Conservation (phyloP, 2,329 filamentous ascomycete species). For the Penicillium sp. region DNA sequence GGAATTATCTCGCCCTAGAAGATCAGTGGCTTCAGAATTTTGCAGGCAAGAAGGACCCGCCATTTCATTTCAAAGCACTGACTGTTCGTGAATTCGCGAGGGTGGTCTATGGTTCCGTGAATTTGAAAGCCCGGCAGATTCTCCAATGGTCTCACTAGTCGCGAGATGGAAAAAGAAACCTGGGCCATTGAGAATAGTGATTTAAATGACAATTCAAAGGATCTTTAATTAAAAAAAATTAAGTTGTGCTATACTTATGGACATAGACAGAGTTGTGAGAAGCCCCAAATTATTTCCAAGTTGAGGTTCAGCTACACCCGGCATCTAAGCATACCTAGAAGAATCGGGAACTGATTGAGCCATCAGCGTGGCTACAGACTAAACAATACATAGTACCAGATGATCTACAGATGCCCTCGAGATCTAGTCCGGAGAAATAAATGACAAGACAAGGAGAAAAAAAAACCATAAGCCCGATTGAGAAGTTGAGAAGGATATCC, state of each 20-base stretch:
- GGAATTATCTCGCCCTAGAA: background rate
- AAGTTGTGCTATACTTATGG: too few relatives aligned
- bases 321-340: background rate
- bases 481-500: constrained; percentile 35
- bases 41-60: background rate
- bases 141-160: too few relatives aligned
- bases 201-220: too few relatives aligned
- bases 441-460: background rate
- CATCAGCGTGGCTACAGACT: background rate
- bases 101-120: background rate
- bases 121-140: too few relatives aligned
- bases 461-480: constrained; percentile 21
- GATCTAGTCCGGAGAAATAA: constrained; percentile 2
- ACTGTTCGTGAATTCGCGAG: background rate
- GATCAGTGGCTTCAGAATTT: background rate
- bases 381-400: background rate
- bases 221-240: too few relatives aligned
- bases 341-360: background rate
- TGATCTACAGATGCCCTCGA: background rate
- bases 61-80: background rate
- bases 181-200: too few relatives aligned
- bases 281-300: too few relatives aligned
- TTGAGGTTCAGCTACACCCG: background rate
- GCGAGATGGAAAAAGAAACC: too few relatives aligned
- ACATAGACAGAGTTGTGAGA: too few relatives aligned